phyloP scores from a whole-genome alignment of 805 yeast genomes.

The Starmerella ratchasimensis region DNA sequence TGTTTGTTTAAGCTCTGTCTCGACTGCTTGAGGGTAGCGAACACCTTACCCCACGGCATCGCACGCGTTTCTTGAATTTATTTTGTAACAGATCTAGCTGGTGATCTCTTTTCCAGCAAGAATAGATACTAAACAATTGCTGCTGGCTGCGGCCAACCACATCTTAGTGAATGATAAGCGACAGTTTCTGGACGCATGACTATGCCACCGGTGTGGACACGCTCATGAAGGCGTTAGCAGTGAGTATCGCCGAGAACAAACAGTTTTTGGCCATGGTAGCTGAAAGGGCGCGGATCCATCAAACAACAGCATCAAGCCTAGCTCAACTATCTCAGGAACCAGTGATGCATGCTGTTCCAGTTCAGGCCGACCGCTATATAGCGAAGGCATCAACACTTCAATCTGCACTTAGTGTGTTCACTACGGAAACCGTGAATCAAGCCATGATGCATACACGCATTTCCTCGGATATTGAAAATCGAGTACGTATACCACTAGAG shows the following conservation, averaged over 20 bases:
- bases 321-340: constrained; percentile 30
- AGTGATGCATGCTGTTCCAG: constrained; percentile 17
- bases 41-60: too few species aligned
- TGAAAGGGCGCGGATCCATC: constrained; percentile 53
- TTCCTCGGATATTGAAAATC: constrained; percentile 41
- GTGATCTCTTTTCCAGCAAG: too few species aligned
- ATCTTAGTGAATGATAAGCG: constrained; percentile 21
- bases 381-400: constrained; percentile 16
- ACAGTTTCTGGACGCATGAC: constrained; percentile 27
- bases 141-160: too few species aligned
- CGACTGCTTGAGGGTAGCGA: too few species aligned
- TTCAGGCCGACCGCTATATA: not conserved
- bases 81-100: too few species aligned
- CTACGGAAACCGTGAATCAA: constrained; percentile 38
- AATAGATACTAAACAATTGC: too few species aligned
- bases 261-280: constrained; percentile 49
- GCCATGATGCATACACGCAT: constrained; percentile 43
- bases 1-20: too few species aligned
- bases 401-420: constrained; percentile 33
- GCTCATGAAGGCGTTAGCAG: constrained; percentile 26
- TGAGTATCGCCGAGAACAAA: constrained; percentile 55
- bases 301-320: constrained; percentile 45
- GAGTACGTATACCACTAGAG: constrained; percentile 52
- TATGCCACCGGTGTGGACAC: constrained; percentile 26
- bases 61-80: too few species aligned